Evolutionary conservation across 768 basidiomycete genomes (phyloP), one percentile per base, ranked within the genome.

Genomic region (Dioszegia aurantiaca): DNA sequence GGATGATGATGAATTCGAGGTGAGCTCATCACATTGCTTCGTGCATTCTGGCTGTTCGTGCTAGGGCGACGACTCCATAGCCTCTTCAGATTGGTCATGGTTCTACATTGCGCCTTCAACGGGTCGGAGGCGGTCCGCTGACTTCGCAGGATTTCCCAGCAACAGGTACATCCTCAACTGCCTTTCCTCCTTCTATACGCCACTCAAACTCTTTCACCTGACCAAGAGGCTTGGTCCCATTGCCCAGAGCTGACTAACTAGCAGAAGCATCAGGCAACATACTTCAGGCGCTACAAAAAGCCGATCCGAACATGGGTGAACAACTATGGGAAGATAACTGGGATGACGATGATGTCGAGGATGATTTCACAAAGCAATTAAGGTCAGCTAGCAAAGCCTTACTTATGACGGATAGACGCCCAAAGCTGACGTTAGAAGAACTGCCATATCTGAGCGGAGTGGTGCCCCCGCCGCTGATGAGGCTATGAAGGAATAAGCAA

Each of bases 311-410:
- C 31, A 86, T 86, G 40, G 88, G 88, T 17, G 86, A 95, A 77
- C 89, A 91, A 70, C 80, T 99, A 11, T 99, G 95, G 95, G 95
- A 99, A 80, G 95, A 98, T 68, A 97, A 97, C 75, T 99, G 95
- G 95, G 95, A 99, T 70, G 95, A 99, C 68, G 95, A 99, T 78
- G 94, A 98, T 78, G 86, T 95, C 61, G 94, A 94, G 75, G 93
- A 97, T 68, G 91, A 95, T 65, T 99, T 99, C 74, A 92, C 90
- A 68, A 86, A 89, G 52, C 91, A 95, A 78, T 80, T 99, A 66
- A 85, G 95, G 95, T 93, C 73, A 67, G 88, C 80, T 11, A n/a
- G n/a, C n/a, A n/a, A n/a, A n/a, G n/a, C n/a, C n/a, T n/a, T n/a
- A n/a, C n/a, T n/a, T 37, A 37, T 37, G 17, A 37, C 36, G 36